Evolutionary conservation across 768 basidiomycete species (phyloP).

Genomic region (Floccularia luteovirens): DNA sequence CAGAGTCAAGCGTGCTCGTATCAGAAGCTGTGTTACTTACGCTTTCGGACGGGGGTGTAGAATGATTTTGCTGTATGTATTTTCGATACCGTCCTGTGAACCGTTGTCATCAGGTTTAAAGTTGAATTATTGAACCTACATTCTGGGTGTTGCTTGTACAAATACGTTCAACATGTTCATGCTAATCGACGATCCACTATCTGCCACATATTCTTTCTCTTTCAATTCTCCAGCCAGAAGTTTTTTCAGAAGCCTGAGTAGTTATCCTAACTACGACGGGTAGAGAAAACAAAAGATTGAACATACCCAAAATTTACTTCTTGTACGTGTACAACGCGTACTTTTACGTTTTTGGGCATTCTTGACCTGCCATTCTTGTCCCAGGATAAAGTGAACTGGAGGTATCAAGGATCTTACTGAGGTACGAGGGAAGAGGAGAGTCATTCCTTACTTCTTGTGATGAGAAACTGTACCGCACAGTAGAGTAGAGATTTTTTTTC

Average conservation of each 20-base stretch:
- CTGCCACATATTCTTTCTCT: background rate
- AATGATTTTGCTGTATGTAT: slow-evolving; percentile 17
- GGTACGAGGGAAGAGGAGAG: background rate
- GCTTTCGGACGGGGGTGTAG: slow-evolving; percentile 12
- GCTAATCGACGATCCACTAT: slow-evolving; percentile 3
- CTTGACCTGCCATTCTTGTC: slow-evolving; percentile 5
- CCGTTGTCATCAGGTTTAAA: background rate
- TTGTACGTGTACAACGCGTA: slow-evolving; percentile 17
- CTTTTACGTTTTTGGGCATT: slow-evolving; percentile 1
- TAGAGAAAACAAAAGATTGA: background rate
- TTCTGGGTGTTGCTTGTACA: slow-evolving; percentile 21
- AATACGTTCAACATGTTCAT: slow-evolving; percentile 26
- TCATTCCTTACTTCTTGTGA: background rate
- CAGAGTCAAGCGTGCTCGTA: slow-evolving; percentile 1
- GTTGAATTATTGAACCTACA: slow-evolving; percentile 12
- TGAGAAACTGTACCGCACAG: slow-evolving; percentile 8
- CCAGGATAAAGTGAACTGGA: slow-evolving; percentile 15
- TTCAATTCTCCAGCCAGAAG: background rate
- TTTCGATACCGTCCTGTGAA: slow-evolving; percentile 11
- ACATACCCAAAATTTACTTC: slow-evolving; percentile 14
- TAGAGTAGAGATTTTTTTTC: slow-evolving; percentile 23
- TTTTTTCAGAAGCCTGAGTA: background rate
- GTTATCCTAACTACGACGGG: background rate
- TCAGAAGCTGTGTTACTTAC: slow-evolving; percentile 3
- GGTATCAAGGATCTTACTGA: background rate